Conservation (phyloP, 805 yeast genomes). For the Starmerella vitae region DNA sequence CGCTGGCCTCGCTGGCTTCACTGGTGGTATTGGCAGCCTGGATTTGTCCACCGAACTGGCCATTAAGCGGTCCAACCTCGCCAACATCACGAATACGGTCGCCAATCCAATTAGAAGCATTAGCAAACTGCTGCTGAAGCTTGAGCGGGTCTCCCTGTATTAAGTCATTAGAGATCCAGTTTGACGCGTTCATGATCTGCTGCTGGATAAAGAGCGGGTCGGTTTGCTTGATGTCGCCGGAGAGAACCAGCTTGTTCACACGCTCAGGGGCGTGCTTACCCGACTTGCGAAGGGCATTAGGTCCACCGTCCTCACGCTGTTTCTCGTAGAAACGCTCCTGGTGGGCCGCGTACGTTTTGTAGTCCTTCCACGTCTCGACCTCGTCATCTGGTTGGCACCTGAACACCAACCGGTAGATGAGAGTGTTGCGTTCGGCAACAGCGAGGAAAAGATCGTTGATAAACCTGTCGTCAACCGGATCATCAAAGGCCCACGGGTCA, state of each 20-base stretch:
- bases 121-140: neutral
- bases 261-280: conserved; percentile 22
- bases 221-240: conserved; percentile 10
- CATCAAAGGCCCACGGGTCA: conserved; percentile 81
- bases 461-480: conserved; percentile 72
- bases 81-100: neutral
- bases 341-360: conserved; percentile 46
- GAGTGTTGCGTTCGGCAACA: conserved; percentile 72
- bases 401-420: conserved; percentile 69
- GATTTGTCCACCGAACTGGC: neutral
- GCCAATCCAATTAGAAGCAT: neutral
- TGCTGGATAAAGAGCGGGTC: conserved; percentile 3
- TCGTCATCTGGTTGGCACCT: conserved; percentile 90
- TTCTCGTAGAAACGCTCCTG: conserved; percentile 28
- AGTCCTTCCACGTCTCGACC: conserved; percentile 83
- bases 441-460: conserved; percentile 71
- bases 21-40: neutral
- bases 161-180: neutral
- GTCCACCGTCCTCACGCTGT: conserved; percentile 47
- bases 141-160: neutral
- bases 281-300: conserved; percentile 18
- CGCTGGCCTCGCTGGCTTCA: neutral
- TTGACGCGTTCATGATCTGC: neutral
- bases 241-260: conserved; percentile 17
- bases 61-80: neutral